Evolutionary conservation across 306 rosid species (phyloP).

Genomic region (Acacia melanoxylon): DNA sequence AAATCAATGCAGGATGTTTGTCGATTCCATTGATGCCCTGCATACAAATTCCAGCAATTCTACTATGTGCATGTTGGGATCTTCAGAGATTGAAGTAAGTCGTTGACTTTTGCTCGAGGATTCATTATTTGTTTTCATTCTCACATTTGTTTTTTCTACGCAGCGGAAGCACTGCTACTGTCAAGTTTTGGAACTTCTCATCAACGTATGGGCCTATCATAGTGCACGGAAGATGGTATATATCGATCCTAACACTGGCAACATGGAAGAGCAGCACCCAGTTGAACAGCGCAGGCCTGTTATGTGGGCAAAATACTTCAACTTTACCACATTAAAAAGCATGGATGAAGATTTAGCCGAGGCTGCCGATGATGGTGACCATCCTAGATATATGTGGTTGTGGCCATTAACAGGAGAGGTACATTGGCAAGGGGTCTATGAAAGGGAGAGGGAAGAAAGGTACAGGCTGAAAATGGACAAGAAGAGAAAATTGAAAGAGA

Average conservation of each 20-base stretch:
- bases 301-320: conserved; percentile 87
- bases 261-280: conserved; percentile 81
- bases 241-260: conserved; percentile 71
- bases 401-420: conserved; percentile 97
- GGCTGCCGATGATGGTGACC: conserved; percentile 88
- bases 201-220: conserved; percentile 97
- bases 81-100: conserved; percentile 82
- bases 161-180: conserved; percentile 90
- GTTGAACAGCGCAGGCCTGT: conserved; percentile 67
- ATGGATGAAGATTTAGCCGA: conserved; percentile 97
- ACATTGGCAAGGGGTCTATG: conserved; percentile 93
- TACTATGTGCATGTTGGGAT: conserved; percentile 61
- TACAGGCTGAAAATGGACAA: conserved; percentile 95
- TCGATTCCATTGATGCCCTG: conserved; percentile 80
- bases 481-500: conserved; percentile 82
- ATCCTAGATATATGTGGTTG: conserved; percentile 69
- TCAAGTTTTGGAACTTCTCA: conserved; percentile 80
- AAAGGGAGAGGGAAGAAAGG: conserved; percentile 90
- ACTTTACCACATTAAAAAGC: conserved; percentile 65
- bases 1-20: conserved; percentile 78
- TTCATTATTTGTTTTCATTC: conserved; percentile 21
- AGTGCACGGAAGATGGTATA: conserved; percentile 89
- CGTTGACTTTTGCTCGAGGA: conserved; percentile 22
- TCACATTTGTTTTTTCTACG: conserved; percentile 19
- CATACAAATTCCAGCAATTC: conserved; percentile 49